phyloP scores from a whole-genome alignment of 768 basidiomycete genomes.

The Phallus indusiatus region DNA sequence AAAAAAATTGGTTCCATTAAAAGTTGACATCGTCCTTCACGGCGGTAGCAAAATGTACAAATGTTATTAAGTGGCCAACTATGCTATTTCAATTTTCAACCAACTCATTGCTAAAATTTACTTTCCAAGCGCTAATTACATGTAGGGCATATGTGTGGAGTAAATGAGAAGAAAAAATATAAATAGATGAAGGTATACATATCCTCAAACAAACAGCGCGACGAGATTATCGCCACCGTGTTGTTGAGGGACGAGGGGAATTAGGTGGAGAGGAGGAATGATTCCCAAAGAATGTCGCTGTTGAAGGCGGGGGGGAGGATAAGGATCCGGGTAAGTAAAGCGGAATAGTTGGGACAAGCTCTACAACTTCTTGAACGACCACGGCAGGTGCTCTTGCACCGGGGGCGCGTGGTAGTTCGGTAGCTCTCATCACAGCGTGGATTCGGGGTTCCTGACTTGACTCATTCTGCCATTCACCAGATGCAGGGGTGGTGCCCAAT shows the following conservation, averaged over 20 bases:
- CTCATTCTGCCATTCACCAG: conserved; percentile 35
- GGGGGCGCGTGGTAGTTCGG: conserved; percentile 25
- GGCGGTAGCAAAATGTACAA: too few relatives aligned
- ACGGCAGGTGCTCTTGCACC: conserved; percentile 18
- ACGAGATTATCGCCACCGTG: not conserved
- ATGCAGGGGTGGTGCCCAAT: conserved; percentile 27
- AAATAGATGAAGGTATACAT: too few relatives aligned
- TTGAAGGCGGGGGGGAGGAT: conserved; percentile 42
- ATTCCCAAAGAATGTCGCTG: conserved; percentile 37
- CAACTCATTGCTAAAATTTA: too few relatives aligned
- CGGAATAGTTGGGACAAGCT: conserved; percentile 58
- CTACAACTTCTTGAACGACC: conserved; percentile 17
- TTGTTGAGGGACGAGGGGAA: conserved; percentile 31
- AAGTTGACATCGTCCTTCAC: too few relatives aligned
- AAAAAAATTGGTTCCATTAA: too few relatives aligned
- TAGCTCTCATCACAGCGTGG: conserved; percentile 75
- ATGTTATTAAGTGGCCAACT: too few relatives aligned
- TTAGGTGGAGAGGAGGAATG: conserved; percentile 43
- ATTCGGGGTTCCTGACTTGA: conserved; percentile 73
- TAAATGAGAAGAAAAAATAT: too few relatives aligned
- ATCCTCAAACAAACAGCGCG: too few relatives aligned
- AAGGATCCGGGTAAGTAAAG: conserved; percentile 53
- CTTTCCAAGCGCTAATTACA: too few relatives aligned
- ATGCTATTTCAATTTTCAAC: too few relatives aligned
- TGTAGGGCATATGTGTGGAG: too few relatives aligned